phyloP scores from a whole-genome alignment of 1,139 yeast species.

The Kodamaea alishanica region DNA sequence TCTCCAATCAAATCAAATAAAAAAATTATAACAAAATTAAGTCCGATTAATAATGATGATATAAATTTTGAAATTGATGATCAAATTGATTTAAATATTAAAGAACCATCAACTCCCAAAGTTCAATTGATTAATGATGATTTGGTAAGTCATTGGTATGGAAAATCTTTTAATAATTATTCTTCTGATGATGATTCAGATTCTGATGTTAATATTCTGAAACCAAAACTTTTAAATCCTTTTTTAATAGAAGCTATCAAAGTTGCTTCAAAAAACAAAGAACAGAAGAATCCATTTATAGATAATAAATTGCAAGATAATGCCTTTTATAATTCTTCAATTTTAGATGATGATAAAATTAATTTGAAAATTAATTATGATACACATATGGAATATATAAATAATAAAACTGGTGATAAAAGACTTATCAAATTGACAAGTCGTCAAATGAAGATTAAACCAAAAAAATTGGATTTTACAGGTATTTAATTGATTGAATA shows the following conservation, averaged over 20 bases:
- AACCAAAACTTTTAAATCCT: conserved; percentile 12
- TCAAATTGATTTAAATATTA: conserved; percentile 6
- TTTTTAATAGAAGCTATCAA: conserved; percentile 9
- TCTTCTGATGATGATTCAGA: conserved; percentile 32
- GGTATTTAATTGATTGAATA: conserved; percentile 5
- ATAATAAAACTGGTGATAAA: conserved; percentile 38
- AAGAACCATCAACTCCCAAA: conserved; percentile 27
- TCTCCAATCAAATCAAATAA: not conserved
- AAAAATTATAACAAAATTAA: conserved; percentile 2
- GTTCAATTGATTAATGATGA: conserved; percentile 35
- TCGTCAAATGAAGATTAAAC: conserved; percentile 36
- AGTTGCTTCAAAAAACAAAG: conserved; percentile 6
- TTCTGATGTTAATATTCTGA: conserved; percentile 5
- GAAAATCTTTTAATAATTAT: conserved; percentile 24
- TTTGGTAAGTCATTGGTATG: conserved; percentile 38
- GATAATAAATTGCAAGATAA: too few relatives aligned
- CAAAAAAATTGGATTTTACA: conserved; percentile 38
- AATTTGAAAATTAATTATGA: conserved; percentile 24
- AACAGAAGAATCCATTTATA: conserved; percentile 3
- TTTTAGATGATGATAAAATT: not conserved
- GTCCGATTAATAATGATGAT: conserved; percentile 7
- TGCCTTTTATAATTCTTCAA: too few relatives aligned
- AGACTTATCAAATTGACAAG: conserved; percentile 31
- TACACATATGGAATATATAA: conserved; percentile 39
- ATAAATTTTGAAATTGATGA: conserved; percentile 16